Base-by-base conservation (phyloP, 148 eudicot genomes). In the Agrostemma githago region DNA sequence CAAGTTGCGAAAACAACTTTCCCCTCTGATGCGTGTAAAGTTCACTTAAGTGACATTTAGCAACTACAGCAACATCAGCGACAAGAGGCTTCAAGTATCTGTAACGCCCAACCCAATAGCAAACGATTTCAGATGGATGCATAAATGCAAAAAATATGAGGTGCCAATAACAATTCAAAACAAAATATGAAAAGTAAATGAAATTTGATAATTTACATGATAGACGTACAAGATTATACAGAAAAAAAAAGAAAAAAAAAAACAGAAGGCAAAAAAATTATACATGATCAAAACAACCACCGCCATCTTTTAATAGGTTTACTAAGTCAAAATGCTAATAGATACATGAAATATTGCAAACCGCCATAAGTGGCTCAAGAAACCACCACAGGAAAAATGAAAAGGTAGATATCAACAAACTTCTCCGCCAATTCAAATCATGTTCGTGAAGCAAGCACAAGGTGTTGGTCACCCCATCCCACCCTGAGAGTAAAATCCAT, bases 21-120 rank as follows among this genome's bases (percentile, higher is more conserved):
- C 98, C 98, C 72, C 84, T 88, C 62, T 81, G 93, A 88, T 94
- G 98, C 66, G 82, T 86, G 84, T 92, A 94, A 3, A 94, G 89
- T 67, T 83, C 83, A 82, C 97, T 94, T 72, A 94, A 85, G 85
- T 94, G 98, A 85, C 97, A 92, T 82, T 94, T 94, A 61, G 98
- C 88, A 79, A 94, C 89, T 70, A 94, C 98, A 48, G 98, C 97
- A 73, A 89, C 88, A 92, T 94, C 98, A 83, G 93, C 93, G 74
- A 94, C 96, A 76, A 94, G 89, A 62, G 98, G 97, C 71, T 86
- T 89, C 77, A 92, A 80, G 62, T 87, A 90, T 81, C 98, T 94
- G 86, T 21, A 72, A 76, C 64, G 76, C 76, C 58, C 66, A 80
- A 72, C 43, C 66, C 68, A 71, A 62, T 37, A 57, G 26, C 10